phyloP scores from a whole-genome alignment of 78 protist species.

The Creolimax fragrantissima region DNA sequence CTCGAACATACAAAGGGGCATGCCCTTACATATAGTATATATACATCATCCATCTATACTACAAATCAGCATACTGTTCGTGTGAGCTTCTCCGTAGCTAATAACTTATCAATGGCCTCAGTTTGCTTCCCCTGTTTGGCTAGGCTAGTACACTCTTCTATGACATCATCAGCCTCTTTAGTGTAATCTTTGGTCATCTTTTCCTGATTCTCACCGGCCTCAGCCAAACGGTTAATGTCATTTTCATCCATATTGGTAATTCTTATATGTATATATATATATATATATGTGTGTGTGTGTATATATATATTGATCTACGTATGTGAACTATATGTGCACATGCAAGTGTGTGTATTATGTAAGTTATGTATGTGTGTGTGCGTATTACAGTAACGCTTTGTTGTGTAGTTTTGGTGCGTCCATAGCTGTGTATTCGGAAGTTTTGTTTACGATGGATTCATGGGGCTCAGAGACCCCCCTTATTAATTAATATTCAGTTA shows the following conservation, averaged over 20 bases:
- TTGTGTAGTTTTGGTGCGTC: neutral
- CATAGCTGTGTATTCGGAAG: too few relatives aligned
- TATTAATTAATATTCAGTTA: too few relatives aligned
- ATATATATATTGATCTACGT: neutral
- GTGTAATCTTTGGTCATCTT: neutral
- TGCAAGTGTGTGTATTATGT: neutral
- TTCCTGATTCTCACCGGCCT: neutral
- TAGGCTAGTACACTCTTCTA: neutral
- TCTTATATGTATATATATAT: neutral
- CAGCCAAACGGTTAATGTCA: neutral
- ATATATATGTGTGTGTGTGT: neutral
- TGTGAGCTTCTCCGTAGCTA: neutral
- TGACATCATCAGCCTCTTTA: neutral
- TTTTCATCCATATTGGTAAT: neutral
- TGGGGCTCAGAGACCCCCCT: too few relatives aligned
- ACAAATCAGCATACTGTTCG: neutral
- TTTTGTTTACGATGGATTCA: too few relatives aligned
- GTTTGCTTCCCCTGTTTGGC: neutral
- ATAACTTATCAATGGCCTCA: neutral
- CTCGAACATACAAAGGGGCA: neutral
- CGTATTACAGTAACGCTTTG: neutral
- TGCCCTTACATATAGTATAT: neutral
- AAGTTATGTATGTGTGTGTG: neutral
- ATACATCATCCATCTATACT: too few relatives aligned
- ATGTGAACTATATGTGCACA: neutral